Evolutionary conservation across 2,329 filamentous ascomycete species (phyloP).

Genomic region (Pseudohalonectria lignicola): DNA sequence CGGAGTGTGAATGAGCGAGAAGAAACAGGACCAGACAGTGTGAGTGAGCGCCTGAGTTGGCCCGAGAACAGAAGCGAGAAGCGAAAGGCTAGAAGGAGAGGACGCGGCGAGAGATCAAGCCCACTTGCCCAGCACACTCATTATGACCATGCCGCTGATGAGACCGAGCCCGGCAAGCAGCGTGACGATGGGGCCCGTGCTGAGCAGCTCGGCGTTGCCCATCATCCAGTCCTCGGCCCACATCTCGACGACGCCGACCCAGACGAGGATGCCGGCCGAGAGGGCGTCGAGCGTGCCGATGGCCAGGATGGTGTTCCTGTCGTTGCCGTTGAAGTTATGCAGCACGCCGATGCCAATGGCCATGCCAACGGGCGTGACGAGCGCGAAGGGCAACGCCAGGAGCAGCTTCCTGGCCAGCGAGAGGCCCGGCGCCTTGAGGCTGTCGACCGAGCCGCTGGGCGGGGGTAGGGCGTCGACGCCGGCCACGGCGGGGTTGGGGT

Average conservation of each 20-base stretch:
- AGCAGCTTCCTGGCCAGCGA: constrained; percentile 40
- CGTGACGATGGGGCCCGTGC: constrained; percentile 37
- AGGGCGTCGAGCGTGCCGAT: constrained; percentile 65
- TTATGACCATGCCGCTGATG: constrained; percentile 51
- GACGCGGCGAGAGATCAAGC: constrained; percentile 25
- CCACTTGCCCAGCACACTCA: constrained; percentile 69
- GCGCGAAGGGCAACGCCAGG: constrained; percentile 53
- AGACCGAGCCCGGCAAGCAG: constrained; percentile 39
- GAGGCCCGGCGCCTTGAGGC: constrained; percentile 11
- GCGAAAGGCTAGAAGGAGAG: too few species aligned
- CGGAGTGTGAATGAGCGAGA: background rate
- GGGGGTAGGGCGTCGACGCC: constrained; percentile 2
- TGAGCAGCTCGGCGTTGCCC: constrained; percentile 39
- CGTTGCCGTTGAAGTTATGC: constrained; percentile 61
- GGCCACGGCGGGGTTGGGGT: background rate
- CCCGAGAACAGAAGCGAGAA: too few species aligned
- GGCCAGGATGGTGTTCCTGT: constrained; percentile 55
- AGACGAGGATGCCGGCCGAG: constrained; percentile 66
- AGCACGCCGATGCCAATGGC: constrained; percentile 67
- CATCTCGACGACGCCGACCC: constrained; percentile 74
- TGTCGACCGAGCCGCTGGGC: constrained; percentile 4
- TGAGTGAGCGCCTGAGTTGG: too few species aligned
- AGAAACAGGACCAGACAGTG: background rate
- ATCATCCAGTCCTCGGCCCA: constrained; percentile 65
- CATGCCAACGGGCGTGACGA: constrained; percentile 71